These are phyloP conservation scores for Lactarius sp. DNA, from an alignment of 768 basidiomycete species.

Conservation along the genomic window DNA sequence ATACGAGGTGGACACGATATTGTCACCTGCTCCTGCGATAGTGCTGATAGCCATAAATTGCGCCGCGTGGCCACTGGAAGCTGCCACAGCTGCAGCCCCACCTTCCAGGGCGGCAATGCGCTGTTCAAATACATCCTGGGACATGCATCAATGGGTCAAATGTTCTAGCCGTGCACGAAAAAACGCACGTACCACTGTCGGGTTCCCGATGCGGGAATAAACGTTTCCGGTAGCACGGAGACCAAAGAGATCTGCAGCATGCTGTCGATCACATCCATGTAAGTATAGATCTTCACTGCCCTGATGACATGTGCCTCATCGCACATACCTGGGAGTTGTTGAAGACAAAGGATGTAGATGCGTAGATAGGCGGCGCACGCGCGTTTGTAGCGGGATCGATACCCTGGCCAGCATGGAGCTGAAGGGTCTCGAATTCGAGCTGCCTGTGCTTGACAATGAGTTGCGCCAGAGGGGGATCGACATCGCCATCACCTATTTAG, in stretches of 20 bases:
- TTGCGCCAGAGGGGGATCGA: background rate
- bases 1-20: slow-evolving; percentile 65
- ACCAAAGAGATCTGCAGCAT: slow-evolving; percentile 68
- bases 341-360: slow-evolving; percentile 67
- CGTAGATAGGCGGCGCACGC: slow-evolving; percentile 74
- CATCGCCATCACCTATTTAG: background rate
- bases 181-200: slow-evolving; percentile 50
- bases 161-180: background rate
- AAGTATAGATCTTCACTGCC: too few relatives aligned
- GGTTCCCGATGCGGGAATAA: slow-evolving; percentile 66
- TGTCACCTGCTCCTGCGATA: slow-evolving; percentile 62
- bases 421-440: slow-evolving; percentile 76
- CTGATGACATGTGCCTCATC: background rate
- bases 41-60: slow-evolving; percentile 52
- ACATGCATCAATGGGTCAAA: background rate
- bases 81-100: slow-evolving; percentile 69
- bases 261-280: slow-evolving; percentile 35
- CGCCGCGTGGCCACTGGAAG: slow-evolving; percentile 69
- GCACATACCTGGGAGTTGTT: slow-evolving; percentile 56
- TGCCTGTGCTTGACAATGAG: slow-evolving; percentile 27
- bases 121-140: slow-evolving; percentile 71
- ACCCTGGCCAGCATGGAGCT: slow-evolving; percentile 70
- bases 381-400: slow-evolving; percentile 64
- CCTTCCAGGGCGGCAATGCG: slow-evolving; percentile 79
- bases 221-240: slow-evolving; percentile 55